Conservation (phyloP, 768 basidiomycete species). For the Trametes punicea region DNA sequence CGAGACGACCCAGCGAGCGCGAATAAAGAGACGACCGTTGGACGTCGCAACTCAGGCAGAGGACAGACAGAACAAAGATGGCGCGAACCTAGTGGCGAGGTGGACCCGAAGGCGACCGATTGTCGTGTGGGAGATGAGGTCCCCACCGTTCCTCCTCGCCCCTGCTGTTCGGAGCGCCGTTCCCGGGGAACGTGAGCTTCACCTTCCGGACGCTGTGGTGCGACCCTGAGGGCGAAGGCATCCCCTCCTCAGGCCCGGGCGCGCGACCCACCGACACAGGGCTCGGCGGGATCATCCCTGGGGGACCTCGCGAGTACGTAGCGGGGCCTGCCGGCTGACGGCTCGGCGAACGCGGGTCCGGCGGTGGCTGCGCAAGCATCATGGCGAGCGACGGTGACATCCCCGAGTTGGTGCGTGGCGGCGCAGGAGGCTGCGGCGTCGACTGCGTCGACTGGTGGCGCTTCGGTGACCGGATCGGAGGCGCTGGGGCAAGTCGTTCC, state of each 20-base stretch:
- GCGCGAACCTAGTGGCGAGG: slow-evolving; percentile 3
- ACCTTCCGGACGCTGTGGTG: slow-evolving; percentile 11
- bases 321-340: slow-evolving; percentile 16
- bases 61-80: background rate
- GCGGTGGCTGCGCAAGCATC: slow-evolving; percentile 51
- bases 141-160: slow-evolving; percentile 16
- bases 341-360: slow-evolving; percentile 25
- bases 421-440: slow-evolving; percentile 22
- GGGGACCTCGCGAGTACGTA: background rate
- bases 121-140: background rate
- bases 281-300: slow-evolving; percentile 5
- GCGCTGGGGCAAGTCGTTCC: slow-evolving; percentile 19
- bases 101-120: slow-evolving; percentile 10
- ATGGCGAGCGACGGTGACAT: slow-evolving; percentile 63
- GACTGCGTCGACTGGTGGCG: slow-evolving; percentile 25
- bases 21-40: background rate
- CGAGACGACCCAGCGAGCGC: background rate
- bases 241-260: background rate
- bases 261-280: background rate
- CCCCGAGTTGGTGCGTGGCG: slow-evolving; percentile 32
- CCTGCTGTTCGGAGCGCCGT: slow-evolving; percentile 1
- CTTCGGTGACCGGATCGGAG: slow-evolving; percentile 23
- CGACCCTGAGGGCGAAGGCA: slow-evolving; percentile 1
- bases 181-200: slow-evolving; percentile 6
- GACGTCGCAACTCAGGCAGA: background rate